Conservation (phyloP, 106 monocot species). For the Vanilla planifolia region DNA sequence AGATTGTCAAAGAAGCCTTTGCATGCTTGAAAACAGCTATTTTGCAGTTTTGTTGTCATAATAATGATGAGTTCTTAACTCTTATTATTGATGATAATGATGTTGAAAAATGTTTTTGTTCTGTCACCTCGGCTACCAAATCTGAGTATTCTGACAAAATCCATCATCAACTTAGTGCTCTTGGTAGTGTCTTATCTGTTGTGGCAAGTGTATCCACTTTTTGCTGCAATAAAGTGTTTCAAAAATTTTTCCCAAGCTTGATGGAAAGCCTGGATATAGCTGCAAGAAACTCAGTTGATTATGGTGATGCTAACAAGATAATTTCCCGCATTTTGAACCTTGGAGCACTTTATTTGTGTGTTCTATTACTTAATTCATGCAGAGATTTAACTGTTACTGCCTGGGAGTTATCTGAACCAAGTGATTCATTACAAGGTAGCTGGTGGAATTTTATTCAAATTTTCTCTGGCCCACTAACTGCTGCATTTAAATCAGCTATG, state of each 20-base stretch:
- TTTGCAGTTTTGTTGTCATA: conserved; percentile 23
- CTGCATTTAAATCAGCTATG: conserved; percentile 37
- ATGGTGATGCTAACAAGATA: conserved; percentile 6
- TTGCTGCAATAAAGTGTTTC: conserved; percentile 64
- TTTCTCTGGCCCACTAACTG: conserved; percentile 33
- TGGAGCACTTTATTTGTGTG: conserved; percentile 75
- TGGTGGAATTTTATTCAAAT: conserved; percentile 59
- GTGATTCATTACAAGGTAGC: conserved; percentile 16
- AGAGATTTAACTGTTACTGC: conserved; percentile 35
- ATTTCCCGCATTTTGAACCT: conserved; percentile 24
- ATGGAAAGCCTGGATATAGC: conserved; percentile 47
- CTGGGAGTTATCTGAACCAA: conserved; percentile 13
- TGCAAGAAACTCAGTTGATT: conserved; percentile 6
- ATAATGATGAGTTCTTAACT: conserved; percentile 37
- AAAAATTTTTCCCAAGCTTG: conserved; percentile 48
- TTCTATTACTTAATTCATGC: conserved; percentile 68
- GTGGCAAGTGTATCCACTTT: conserved; percentile 38
- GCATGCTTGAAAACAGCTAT: conserved; percentile 59
- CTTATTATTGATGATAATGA: conserved; percentile 62
- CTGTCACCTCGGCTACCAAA: conserved; percentile 26
- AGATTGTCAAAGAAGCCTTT: conserved; percentile 65
- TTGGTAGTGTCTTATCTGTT: conserved; percentile 62
- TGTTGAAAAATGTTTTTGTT: conserved; percentile 41
- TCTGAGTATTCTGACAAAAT: conserved; percentile 29
- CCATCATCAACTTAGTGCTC: conserved; percentile 27